These are phyloP conservation scores for Penicillium sp. DNA, from an alignment of 2,329 filamentous ascomycete species.

Conservation along the genomic window DNA sequence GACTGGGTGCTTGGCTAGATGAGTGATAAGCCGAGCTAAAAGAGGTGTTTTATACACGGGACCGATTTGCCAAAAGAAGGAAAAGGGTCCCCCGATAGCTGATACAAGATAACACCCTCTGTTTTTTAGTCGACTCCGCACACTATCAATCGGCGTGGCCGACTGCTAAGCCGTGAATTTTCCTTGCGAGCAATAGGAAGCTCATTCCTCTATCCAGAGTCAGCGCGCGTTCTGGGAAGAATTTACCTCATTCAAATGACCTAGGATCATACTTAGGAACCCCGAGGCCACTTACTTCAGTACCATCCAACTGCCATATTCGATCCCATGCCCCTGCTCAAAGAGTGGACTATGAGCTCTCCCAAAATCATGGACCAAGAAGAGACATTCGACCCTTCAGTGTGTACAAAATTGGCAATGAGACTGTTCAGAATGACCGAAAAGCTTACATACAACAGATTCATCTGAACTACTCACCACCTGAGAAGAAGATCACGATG, in stretches of 20 bases:
- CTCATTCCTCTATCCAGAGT: background rate
- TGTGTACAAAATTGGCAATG: background rate
- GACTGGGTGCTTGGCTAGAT: background rate
- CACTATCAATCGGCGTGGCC: background rate
- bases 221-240: background rate
- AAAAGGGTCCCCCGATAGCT: background rate
- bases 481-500: conserved; percentile 19
- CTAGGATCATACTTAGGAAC: background rate
- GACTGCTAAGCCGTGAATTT: background rate
- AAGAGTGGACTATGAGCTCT: background rate
- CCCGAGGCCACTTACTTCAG: background rate
- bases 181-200: no score
- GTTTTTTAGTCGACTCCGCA: background rate
- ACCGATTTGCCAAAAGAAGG: background rate
- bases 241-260: background rate
- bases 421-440: background rate
- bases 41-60: background rate
- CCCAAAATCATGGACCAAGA: background rate
- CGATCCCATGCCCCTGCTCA: background rate
- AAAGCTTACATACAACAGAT: conserved; percentile 12
- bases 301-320: background rate
- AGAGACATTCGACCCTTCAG: background rate
- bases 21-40: background rate
- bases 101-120: background rate
- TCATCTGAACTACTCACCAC: conserved; percentile 20